Base-by-base conservation (phyloP, 2,329 filamentous ascomycete species). In the Cryphonectria naterciae region DNA sequence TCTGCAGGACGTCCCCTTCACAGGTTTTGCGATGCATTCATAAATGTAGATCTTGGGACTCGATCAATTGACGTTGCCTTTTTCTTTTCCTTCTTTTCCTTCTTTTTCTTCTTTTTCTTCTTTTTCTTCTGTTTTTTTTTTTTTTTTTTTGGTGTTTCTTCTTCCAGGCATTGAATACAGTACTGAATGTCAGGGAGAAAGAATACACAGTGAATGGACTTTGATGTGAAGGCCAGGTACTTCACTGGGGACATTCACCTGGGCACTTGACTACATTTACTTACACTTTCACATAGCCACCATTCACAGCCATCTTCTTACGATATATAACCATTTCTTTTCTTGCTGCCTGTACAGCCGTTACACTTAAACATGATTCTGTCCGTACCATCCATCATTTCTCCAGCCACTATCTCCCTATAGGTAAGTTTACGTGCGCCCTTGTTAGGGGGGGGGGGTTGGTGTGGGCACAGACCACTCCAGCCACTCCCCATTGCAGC, bases 381-480 rank as follows among this genome's bases (percentile, higher is more conserved):
- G 19, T 49, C 46, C 22, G 7, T n/a, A 6, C 17, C 17, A 49
- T 22, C 17, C 17, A 49, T 22, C 4, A 6, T 49, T 49, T 35
- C 13, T 28, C 7, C 13, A 28, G 41, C 28, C n/a, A 65, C 41
- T 46, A 35, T 65, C 41, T 65, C 61, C n/a, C 11, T 8, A 15
- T 6, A 43, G n/a, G 61, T 22, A 39, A 46, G 37, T 43, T 43
- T 17, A 28, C 25, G n/a, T 28, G 37, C 22, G 46, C 13, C 35
- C 37, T 19, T 41, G 37, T 41, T 43, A 39, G 25, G 5, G 28
- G 32, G 13, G 25, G 61, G 10, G 25, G 32, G 32, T 32, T 39
- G 61, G 63, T 32, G 43, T 25, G 28, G 13, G 56, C 66, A 68
- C 67, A 43, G 58, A 63, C 56, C 67, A 68, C n/a, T 32, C 41